Evolutionary conservation across 805 yeast genomes (phyloP).

Genomic region (Metschnikowia shivogae): DNA sequence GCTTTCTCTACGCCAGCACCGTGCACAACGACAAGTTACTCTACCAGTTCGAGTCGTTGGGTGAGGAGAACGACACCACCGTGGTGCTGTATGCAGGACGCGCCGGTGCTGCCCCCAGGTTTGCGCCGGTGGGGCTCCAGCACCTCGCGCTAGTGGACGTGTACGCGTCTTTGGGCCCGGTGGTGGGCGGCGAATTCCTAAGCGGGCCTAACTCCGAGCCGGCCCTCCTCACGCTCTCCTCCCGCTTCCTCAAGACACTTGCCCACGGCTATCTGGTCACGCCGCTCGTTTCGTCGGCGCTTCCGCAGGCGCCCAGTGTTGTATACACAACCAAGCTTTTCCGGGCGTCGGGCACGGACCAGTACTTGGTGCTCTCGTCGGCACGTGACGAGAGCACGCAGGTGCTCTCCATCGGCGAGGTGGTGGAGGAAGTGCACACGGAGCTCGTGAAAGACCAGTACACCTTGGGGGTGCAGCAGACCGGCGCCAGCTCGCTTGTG

Average conservation of each 20-base stretch:
- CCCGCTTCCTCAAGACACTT: conserved; percentile 43
- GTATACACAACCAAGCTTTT: conserved; percentile 61
- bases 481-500: conserved; percentile 59
- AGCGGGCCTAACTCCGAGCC: conserved; percentile 12
- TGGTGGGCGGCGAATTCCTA: conserved; percentile 27
- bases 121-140: conserved; percentile 37
- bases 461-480: conserved; percentile 65
- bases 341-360: conserved; percentile 47
- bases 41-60: conserved; percentile 78
- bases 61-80: conserved; percentile 44
- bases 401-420: conserved; percentile 74
- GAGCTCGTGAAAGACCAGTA: conserved; percentile 52
- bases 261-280: conserved; percentile 57
- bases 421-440: conserved; percentile 71
- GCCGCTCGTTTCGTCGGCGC: conserved; percentile 67
- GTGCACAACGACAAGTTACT: conserved; percentile 59
- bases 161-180: conserved; percentile 50
- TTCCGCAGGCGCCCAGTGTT: conserved; percentile 60
- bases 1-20: conserved; percentile 66
- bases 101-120: not conserved
- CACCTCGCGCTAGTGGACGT: conserved; percentile 59
- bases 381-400: conserved; percentile 59
- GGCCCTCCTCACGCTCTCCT: conserved; percentile 26
- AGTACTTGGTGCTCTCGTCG: conserved; percentile 59
- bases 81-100: not conserved